Conservation (phyloP, 345 rosid species). For the Microcos paniculata region DNA sequence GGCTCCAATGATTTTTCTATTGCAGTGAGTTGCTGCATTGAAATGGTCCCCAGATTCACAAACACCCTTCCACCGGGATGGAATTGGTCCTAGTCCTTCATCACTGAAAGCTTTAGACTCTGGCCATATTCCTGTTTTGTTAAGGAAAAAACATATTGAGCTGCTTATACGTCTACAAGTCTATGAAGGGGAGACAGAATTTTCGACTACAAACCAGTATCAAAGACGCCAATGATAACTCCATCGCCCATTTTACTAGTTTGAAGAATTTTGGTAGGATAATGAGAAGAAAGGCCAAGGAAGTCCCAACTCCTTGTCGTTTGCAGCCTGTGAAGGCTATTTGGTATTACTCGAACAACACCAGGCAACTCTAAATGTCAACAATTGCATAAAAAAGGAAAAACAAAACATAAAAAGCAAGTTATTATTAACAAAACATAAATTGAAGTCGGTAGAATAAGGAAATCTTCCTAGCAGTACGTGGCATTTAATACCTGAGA, state of each 20-base stretch:
- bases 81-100: constrained; percentile 41
- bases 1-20: constrained; percentile 36
- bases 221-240: constrained; percentile 58
- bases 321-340: constrained; percentile 49
- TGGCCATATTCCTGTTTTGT: constrained; percentile 40
- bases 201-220: constrained; percentile 42
- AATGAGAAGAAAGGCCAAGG: constrained; percentile 38
- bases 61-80: constrained; percentile 40
- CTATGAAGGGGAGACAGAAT: neutral
- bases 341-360: constrained; percentile 54
- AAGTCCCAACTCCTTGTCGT: constrained; percentile 56
- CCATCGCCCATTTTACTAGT: constrained; percentile 62
- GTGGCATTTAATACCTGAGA: constrained; percentile 37
- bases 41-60: constrained; percentile 39
- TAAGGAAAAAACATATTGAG: neutral
- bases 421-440: too few species aligned
- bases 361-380: constrained; percentile 44
- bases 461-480: too few species aligned
- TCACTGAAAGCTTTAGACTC: constrained; percentile 34
- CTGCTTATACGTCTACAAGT: neutral
- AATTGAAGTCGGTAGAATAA: too few species aligned
- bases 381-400: neutral
- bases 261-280: constrained; percentile 22
- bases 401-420: neutral
- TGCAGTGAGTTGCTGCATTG: constrained; percentile 33